Conservation (phyloP, 371 early-diverging fungal species). For the Sanchytrium tribonematis region DNA sequence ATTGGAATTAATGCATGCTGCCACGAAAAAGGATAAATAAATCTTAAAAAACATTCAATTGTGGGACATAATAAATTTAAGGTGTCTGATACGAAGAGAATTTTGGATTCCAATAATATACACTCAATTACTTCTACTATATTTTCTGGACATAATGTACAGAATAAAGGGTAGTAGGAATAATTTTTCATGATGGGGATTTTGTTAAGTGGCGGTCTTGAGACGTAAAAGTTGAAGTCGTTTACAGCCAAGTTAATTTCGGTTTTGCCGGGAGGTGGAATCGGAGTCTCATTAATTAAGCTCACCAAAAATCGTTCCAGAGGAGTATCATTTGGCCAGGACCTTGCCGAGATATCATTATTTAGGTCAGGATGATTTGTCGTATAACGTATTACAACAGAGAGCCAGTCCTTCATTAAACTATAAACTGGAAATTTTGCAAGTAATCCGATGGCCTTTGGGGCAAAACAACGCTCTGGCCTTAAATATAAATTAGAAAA, state of each 20-base stretch:
- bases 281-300: slow-evolving; percentile 36
- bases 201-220: slow-evolving; percentile 42
- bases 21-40: slow-evolving; percentile 49
- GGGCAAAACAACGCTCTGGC: no score
- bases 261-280: slow-evolving; percentile 50
- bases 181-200: slow-evolving; percentile 46
- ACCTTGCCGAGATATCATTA: slow-evolving; percentile 8
- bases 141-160: slow-evolving; percentile 32
- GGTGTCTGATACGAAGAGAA: slow-evolving; percentile 37
- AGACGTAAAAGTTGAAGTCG: slow-evolving; percentile 28
- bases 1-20: slow-evolving; percentile 51
- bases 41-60: slow-evolving; percentile 31
- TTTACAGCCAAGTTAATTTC: slow-evolving; percentile 38
- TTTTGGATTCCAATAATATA: slow-evolving; percentile 36
- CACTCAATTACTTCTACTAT: slow-evolving; percentile 37
- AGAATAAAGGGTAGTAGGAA: slow-evolving; percentile 42
- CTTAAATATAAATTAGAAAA: no score
- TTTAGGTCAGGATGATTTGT: slow-evolving; percentile 23
- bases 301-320: slow-evolving; percentile 28
- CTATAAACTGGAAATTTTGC: slow-evolving; percentile 42
- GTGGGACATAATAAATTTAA: slow-evolving; percentile 39
- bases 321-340: no score
- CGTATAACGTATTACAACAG: slow-evolving; percentile 26
- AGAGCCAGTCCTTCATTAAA: slow-evolving; percentile 42
- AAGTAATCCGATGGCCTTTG: slow-evolving; percentile 35